These are phyloP conservation scores for Geotrichum cucujoidarum DNA, from an alignment of 1,139 yeast genomes.

Conservation along the genomic window DNA sequence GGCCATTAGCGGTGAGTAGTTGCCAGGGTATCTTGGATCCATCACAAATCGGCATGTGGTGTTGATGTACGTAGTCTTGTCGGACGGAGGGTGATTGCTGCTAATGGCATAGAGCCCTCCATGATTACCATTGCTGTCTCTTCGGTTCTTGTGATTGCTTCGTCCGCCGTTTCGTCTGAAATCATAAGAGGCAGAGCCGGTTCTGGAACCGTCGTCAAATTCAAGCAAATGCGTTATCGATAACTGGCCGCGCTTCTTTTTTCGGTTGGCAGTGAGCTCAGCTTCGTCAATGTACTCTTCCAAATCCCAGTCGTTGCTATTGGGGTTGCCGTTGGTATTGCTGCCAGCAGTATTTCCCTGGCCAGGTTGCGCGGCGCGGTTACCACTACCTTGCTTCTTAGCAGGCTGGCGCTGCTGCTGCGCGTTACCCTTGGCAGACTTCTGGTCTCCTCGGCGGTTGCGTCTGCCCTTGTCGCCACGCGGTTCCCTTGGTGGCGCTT, in stretches of 20 bases:
- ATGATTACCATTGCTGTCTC: constrained; percentile 1
- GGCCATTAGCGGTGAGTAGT: constrained; percentile 51
- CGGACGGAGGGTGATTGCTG: constrained; percentile 33
- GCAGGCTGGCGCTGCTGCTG: constrained; percentile 2
- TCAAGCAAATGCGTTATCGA: constrained; percentile 34
- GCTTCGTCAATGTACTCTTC: constrained; percentile 4
- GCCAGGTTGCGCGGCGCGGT: neutral
- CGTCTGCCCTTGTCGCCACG: neutral
- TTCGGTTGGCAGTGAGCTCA: neutral
- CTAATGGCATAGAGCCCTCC: constrained; percentile 6
- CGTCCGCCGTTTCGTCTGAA: constrained; percentile 7
- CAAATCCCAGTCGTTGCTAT: constrained; percentile 2
- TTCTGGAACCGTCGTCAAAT: constrained; percentile 21
- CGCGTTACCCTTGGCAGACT: neutral
- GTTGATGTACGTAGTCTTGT: constrained; percentile 73
- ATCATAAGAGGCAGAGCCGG: constrained; percentile 14
- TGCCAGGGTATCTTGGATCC: constrained; percentile 46
- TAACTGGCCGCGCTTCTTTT: constrained; percentile 28
- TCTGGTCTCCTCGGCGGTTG: neutral
- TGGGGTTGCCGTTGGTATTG: neutral
- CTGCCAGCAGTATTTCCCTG: neutral
- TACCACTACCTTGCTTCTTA: neutral
- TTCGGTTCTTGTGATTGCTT: neutral
- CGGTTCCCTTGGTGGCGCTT: constrained; percentile 1
- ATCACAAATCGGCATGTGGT: constrained; percentile 82